These are phyloP conservation scores for Coleophoma cylindrospora DNA, from an alignment of 2,329 filamentous ascomycete genomes.

Conservation along the genomic window DNA sequence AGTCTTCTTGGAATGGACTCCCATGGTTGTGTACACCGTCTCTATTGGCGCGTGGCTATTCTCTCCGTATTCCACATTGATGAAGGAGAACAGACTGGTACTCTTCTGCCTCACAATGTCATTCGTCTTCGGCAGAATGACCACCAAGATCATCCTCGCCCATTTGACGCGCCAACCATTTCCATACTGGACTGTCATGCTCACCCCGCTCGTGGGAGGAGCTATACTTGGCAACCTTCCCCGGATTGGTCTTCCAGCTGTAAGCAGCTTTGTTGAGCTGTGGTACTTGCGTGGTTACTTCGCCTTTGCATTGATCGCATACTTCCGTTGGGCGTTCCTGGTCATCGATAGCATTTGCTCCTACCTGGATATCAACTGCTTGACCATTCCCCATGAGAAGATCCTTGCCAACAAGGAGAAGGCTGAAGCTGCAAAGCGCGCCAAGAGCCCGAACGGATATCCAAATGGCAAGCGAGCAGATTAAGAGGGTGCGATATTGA, in stretches of 20 bases:
- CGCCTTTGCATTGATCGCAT: conserved; percentile 75
- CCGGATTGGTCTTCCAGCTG: conserved; percentile 61
- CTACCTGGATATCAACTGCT: conserved; percentile 88
- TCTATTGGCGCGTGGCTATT: conserved; percentile 81
- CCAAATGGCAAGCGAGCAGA: conserved; percentile 20
- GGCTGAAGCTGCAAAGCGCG: conserved; percentile 13
- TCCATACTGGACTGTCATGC: conserved; percentile 92
- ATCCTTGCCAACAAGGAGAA: conserved; percentile 19
- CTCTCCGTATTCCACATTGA: conserved; percentile 78
- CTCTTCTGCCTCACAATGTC: conserved; percentile 91
- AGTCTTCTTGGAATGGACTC: conserved; percentile 89
- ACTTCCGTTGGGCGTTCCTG: conserved; percentile 87
- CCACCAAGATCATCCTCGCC: conserved; percentile 97
- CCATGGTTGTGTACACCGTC: conserved; percentile 76
- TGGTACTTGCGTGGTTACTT: conserved; percentile 84
- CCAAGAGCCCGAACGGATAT: conserved; percentile 14
- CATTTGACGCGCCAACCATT: conserved; percentile 92
- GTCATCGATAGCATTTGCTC: conserved; percentile 89
- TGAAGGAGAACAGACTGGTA: conserved; percentile 80
- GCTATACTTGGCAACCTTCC: conserved; percentile 81
- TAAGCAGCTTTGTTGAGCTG: conserved; percentile 65
- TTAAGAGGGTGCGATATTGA: conserved; percentile 4
- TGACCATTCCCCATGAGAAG: conserved; percentile 72
- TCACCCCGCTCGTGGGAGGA: conserved; percentile 80
- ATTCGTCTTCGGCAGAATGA: conserved; percentile 98